Conservation (phyloP, 441 rosid genomes). For the Dalechampia spathulata region DNA sequence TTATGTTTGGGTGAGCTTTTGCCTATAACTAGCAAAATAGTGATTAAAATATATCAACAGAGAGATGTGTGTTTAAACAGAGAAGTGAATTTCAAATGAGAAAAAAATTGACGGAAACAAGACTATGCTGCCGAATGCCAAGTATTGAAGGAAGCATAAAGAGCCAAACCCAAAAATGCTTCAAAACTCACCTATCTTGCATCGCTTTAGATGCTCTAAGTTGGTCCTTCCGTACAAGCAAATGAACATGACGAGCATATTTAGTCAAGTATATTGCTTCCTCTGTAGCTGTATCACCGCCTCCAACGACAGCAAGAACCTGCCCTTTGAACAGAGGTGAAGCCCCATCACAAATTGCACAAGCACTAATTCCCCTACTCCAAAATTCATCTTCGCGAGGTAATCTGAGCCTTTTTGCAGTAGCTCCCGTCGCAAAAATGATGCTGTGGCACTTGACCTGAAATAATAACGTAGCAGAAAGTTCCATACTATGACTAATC, state of each 20-base stretch:
- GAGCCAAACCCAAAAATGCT: conserved; percentile 1
- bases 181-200: conserved; percentile 87
- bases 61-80: not conserved
- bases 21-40: too few species aligned
- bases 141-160: not conserved
- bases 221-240: conserved; percentile 81
- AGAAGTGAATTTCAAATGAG: too few species aligned
- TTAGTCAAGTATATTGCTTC: conserved; percentile 93
- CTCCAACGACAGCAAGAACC: conserved; percentile 96
- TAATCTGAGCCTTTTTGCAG: conserved; percentile 68
- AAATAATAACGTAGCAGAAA: not conserved
- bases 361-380: conserved; percentile 99
- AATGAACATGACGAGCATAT: conserved; percentile 94
- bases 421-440: conserved; percentile 91
- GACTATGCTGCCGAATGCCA: not conserved
- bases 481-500: too few species aligned
- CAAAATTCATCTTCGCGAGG: conserved; percentile 97
- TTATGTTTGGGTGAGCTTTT: too few species aligned
- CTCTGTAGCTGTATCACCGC: conserved; percentile 98
- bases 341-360: conserved; percentile 99
- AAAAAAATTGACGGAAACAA: not conserved
- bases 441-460: conserved; percentile 37
- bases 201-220: conserved; percentile 94
- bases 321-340: conserved; percentile 95
- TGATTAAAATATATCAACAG: not conserved